These are phyloP conservation scores for Melastoma candidum DNA, from an alignment of 441 rosid species.

Conservation along the genomic window DNA sequence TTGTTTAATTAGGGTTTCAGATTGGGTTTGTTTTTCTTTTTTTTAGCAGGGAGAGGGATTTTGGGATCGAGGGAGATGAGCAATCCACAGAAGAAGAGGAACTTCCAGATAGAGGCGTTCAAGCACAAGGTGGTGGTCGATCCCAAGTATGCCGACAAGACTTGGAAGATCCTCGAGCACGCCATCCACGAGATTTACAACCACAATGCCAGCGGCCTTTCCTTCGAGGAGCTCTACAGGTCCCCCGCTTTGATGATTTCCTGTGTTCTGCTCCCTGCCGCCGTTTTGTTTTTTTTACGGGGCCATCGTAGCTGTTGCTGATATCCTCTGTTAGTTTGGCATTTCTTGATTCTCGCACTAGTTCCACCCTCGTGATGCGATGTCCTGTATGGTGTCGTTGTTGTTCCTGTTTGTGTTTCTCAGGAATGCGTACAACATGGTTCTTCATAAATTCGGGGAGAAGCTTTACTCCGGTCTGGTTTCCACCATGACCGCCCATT, in stretches of 20 bases:
- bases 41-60: too few relatives aligned
- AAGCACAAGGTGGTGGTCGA: constrained; percentile 91
- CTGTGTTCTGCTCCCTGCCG: background rate
- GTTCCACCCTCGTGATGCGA: too few relatives aligned
- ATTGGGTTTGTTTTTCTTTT: too few relatives aligned
- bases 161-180: constrained; percentile 90
- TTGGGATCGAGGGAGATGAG: constrained; percentile 31
- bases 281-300: background rate
- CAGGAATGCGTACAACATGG: constrained; percentile 98
- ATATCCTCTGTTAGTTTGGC: too few relatives aligned
- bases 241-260: constrained; percentile 1
- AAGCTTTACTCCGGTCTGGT: constrained; percentile 73
- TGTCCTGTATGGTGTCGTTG: too few relatives aligned
- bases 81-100: constrained; percentile 74
- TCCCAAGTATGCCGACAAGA: constrained; percentile 92
- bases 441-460: constrained; percentile 95
- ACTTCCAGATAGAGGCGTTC: constrained; percentile 92
- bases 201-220: constrained; percentile 94
- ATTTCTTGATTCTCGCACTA: too few relatives aligned
- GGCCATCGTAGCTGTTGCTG: too few relatives aligned
- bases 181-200: constrained; percentile 97
- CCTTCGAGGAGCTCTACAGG: constrained; percentile 95
- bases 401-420: too few relatives aligned
- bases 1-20: too few relatives aligned
- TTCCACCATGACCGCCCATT: constrained; percentile 74